Evolutionary conservation across 2,329 filamentous ascomycete species (phyloP).

Genomic region (Colletotrichum somersetense): DNA sequence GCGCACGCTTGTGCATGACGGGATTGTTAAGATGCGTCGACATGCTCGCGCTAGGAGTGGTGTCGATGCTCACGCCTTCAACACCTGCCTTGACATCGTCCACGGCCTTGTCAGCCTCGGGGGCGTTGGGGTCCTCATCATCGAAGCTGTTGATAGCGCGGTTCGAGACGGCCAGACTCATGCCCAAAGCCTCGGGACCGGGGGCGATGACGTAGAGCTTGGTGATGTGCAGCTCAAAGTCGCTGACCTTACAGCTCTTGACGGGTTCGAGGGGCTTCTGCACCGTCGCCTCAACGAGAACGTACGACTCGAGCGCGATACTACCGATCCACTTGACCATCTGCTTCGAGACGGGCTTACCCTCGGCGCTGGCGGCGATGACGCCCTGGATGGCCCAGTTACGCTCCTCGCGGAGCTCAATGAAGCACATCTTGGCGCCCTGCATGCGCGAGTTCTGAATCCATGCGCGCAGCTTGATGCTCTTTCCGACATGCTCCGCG

Average conservation of each 20-base stretch:
- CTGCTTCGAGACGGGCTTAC: conserved; percentile 70
- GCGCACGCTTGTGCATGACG: conserved; percentile 90
- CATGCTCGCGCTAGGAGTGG: conserved; percentile 80
- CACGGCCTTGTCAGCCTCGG: conserved; percentile 46
- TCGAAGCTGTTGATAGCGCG: conserved; percentile 69
- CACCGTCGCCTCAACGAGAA: conserved; percentile 83
- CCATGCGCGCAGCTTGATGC: conserved; percentile 82
- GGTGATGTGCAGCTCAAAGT: conserved; percentile 87
- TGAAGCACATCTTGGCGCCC: conserved; percentile 86
- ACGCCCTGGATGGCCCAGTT: conserved; percentile 87
- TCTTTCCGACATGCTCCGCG: conserved; percentile 75
- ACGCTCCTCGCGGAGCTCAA: conserved; percentile 83
- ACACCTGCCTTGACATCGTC: conserved; percentile 50
- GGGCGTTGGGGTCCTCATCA: conserved; percentile 62
- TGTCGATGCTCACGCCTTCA: conserved; percentile 56
- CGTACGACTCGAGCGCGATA: conserved; percentile 83
- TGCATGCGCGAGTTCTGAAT: conserved; percentile 91
- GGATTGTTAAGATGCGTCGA: conserved; percentile 91
- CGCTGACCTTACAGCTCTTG: conserved; percentile 84
- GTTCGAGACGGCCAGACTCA: conserved; percentile 69
- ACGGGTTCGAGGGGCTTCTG: conserved; percentile 87
- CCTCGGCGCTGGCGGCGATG: conserved; percentile 74
- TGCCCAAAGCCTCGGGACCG: conserved; percentile 67
- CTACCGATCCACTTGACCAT: conserved; percentile 90
- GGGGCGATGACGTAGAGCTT: conserved; percentile 84